Evolutionary conservation across 495 filamentous ascomycete genomes (phyloP).

Genomic region (Aspergillus carlsbadensis): DNA sequence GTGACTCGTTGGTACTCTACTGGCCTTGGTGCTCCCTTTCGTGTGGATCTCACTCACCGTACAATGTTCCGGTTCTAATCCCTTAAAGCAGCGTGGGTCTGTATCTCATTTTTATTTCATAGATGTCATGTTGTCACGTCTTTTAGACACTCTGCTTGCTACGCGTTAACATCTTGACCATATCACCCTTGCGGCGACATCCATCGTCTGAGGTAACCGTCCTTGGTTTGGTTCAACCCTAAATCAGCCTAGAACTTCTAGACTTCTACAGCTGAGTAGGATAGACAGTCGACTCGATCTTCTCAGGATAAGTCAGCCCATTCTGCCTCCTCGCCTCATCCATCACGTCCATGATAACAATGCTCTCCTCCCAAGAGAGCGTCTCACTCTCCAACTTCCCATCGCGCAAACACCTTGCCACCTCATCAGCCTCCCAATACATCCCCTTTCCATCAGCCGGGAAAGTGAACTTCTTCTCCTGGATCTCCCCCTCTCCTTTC

Average conservation of each 20-base stretch:
- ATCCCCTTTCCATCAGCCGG: slow-evolving; percentile 75
- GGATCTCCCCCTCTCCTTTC: slow-evolving; percentile 43
- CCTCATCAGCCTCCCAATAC: slow-evolving; percentile 96
- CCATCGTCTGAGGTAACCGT: too few relatives aligned
- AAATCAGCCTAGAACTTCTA: neutral
- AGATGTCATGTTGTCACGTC: too few relatives aligned
- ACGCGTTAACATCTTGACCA: too few relatives aligned
- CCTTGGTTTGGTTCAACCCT: too few relatives aligned
- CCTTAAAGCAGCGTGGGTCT: too few relatives aligned
- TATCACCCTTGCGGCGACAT: too few relatives aligned
- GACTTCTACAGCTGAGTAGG: slow-evolving; percentile 38
- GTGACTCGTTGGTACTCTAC: too few relatives aligned
- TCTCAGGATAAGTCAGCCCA: slow-evolving; percentile 73
- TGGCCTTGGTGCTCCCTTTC: too few relatives aligned
- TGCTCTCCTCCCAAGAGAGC: slow-evolving; percentile 77
- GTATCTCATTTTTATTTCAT: too few relatives aligned
- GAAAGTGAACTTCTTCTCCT: slow-evolving; percentile 63
- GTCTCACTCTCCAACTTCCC: slow-evolving; percentile 75
- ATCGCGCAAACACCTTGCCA: slow-evolving; percentile 77
- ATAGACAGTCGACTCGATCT: slow-evolving; percentile 77
- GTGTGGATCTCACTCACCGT: too few relatives aligned
- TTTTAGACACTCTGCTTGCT: too few relatives aligned
- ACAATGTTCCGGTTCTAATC: too few relatives aligned
- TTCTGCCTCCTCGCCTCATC: slow-evolving; percentile 81
- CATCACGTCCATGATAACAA: slow-evolving; percentile 93